These are phyloP conservation scores for Ascochyta fabae DNA, from an alignment of 2,329 filamentous ascomycete genomes.

Conservation along the genomic window DNA sequence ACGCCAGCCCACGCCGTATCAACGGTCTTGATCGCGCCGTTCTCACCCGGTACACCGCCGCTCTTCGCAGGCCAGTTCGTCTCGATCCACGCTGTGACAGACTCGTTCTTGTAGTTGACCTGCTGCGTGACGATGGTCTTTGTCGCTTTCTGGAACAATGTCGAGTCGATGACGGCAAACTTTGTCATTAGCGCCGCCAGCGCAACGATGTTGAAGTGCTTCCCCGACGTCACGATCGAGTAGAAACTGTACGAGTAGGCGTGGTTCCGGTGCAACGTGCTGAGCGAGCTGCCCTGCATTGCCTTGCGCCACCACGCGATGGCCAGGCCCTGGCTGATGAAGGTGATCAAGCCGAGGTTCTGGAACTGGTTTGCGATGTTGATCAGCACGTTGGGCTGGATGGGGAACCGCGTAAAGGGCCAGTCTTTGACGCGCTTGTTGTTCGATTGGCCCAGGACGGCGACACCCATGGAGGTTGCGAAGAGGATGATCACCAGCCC, in stretches of 20 bases:
- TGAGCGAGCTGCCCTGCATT: slow-evolving; percentile 27
- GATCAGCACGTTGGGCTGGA: slow-evolving; percentile 35
- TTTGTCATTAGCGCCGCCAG: slow-evolving; percentile 36
- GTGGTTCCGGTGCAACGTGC: slow-evolving; percentile 28
- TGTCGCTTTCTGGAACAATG: slow-evolving; percentile 32
- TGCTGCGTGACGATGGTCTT: slow-evolving; percentile 28
- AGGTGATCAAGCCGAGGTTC: slow-evolving; percentile 30
- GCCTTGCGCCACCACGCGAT: slow-evolving; percentile 38
- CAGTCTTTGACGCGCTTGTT: slow-evolving; percentile 27
- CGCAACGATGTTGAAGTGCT: slow-evolving; percentile 33
- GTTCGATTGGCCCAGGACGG: slow-evolving; percentile 22
- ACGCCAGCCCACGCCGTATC: slow-evolving; percentile 28
- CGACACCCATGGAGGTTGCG: slow-evolving; percentile 28
- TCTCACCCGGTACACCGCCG: slow-evolving; percentile 30
- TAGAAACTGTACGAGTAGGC: slow-evolving; percentile 36
- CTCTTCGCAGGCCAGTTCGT: slow-evolving; percentile 21
- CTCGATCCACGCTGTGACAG: slow-evolving; percentile 30
- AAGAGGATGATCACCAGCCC: slow-evolving; percentile 27
- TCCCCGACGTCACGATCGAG: slow-evolving; percentile 27
- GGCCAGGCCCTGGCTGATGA: slow-evolving; percentile 32
- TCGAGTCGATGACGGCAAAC: slow-evolving; percentile 35
- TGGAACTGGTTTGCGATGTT: slow-evolving; percentile 36
- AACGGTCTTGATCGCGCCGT: slow-evolving; percentile 26
- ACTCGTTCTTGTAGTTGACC: slow-evolving; percentile 24
- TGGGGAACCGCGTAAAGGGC: slow-evolving; percentile 24